Conservation (phyloP, 179 eudicot species). For the Patellifolia procumbens region DNA sequence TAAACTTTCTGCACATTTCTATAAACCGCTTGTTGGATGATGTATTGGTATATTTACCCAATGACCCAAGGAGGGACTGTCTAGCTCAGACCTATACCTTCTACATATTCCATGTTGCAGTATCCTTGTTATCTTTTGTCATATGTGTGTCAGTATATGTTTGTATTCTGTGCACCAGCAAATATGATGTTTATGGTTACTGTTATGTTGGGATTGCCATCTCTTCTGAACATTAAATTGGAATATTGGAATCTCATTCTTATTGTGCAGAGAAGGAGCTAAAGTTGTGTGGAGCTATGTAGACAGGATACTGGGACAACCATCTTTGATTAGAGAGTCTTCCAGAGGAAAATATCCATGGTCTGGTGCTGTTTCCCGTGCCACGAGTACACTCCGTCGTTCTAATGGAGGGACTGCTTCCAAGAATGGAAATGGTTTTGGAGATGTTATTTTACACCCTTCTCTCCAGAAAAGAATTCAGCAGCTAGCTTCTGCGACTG, state of each 20-base stretch:
- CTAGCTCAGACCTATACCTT: neutral
- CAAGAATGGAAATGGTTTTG: constrained; percentile 68
- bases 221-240: neutral
- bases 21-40: neutral
- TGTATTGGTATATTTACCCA: neutral
- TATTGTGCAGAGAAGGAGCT: constrained; percentile 84
- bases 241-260: neutral
- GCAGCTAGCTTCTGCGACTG: constrained; percentile 84
- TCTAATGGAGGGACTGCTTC: constrained; percentile 36
- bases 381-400: constrained; percentile 47
- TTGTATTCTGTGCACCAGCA: neutral
- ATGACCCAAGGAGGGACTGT: too few species aligned
- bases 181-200: neutral
- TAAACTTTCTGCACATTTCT: neutral
- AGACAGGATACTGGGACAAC: constrained; percentile 93
- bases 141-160: neutral
- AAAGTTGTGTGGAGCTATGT: constrained; percentile 90
- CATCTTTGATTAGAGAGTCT: constrained; percentile 89
- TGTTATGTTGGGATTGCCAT: neutral
- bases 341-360: constrained; percentile 91
- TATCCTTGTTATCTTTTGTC: neutral
- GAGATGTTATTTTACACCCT: constrained; percentile 83
- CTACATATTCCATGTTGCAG: neutral
- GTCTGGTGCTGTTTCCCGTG: constrained; percentile 72
- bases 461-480: constrained; percentile 77